Conservation (phyloP, 495 filamentous ascomycete species). For the Rostrohypoxylon terebratum region DNA sequence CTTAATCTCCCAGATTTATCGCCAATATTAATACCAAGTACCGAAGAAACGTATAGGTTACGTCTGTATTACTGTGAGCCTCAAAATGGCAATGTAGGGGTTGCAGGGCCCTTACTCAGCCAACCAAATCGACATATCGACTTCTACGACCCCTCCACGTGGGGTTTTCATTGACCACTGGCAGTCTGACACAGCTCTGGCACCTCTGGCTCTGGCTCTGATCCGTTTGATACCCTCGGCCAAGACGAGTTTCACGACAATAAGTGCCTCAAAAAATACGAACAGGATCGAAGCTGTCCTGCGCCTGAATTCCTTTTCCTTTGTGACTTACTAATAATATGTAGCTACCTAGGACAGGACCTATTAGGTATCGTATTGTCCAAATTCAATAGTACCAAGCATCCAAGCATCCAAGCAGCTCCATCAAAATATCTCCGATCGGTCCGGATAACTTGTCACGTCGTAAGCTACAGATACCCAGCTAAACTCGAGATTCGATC, state of each 20-base stretch:
- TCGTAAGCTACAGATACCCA: background rate
- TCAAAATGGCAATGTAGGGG: constrained; percentile 1
- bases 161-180: constrained; percentile 30
- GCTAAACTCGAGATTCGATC: background rate
- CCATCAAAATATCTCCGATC: background rate
- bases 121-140: constrained; percentile 28
- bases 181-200: background rate
- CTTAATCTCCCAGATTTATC: background rate
- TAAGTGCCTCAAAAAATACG: constrained; percentile 34
- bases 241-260: constrained; percentile 34
- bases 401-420: background rate
- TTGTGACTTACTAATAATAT: background rate
- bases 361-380: background rate
- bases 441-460: constrained; percentile 6
- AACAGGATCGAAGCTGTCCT: background rate
- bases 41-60: constrained; percentile 8
- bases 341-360: background rate
- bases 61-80: constrained; percentile 33
- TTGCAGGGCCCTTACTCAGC: constrained; percentile 38
- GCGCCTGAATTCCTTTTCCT: background rate
- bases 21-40: constrained; percentile 22
- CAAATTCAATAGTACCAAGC: background rate
- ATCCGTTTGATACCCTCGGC: constrained; percentile 33
- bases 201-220: background rate
- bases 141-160: constrained; percentile 32